phyloP scores from a whole-genome alignment of 768 basidiomycete species.

The Podaxis rugospora region DNA sequence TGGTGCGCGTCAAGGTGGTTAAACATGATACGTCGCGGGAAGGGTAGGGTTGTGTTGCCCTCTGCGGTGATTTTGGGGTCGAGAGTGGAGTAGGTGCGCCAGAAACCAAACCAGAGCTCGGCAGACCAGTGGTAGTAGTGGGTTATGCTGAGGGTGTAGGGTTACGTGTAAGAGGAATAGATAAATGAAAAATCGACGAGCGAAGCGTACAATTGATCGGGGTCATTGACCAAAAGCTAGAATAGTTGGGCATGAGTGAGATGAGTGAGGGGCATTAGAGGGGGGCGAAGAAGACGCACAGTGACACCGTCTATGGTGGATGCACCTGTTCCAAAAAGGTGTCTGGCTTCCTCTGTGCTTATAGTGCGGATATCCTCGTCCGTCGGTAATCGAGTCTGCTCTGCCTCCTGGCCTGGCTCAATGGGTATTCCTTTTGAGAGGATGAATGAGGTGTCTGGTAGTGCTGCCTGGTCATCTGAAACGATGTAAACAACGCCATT shows the following conservation, averaged over 20 bases:
- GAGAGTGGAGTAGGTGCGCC: constrained; percentile 84
- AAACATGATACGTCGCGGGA: constrained; percentile 74
- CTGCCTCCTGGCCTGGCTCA: constrained; percentile 49
- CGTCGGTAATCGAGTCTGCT: constrained; percentile 61
- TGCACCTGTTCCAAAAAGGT: constrained; percentile 69
- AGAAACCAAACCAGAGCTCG: constrained; percentile 88
- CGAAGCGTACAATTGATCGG: constrained; percentile 67
- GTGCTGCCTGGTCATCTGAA: constrained; percentile 56
- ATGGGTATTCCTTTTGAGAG: constrained; percentile 67
- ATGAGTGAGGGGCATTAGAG: not conserved
- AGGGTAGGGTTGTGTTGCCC: constrained; percentile 70
- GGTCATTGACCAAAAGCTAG: constrained; percentile 81
- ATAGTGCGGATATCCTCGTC: constrained; percentile 79
- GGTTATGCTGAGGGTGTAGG: constrained; percentile 52
- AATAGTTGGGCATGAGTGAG: not conserved
- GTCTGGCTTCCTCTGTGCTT: constrained; percentile 57
- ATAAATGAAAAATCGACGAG: not conserved
- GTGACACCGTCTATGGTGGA: constrained; percentile 74
- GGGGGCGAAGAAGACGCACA: constrained; percentile 30
- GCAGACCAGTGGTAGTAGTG: constrained; percentile 96
- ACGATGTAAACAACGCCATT: constrained; percentile 85
- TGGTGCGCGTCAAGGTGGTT: constrained; percentile 66
- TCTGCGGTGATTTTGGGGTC: constrained; percentile 61
- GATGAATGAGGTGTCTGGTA: constrained; percentile 67
- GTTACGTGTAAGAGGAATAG: not conserved